These are phyloP conservation scores for Yamadazyma tumulicola DNA, from an alignment of 805 yeast species.

Conservation along the genomic window DNA sequence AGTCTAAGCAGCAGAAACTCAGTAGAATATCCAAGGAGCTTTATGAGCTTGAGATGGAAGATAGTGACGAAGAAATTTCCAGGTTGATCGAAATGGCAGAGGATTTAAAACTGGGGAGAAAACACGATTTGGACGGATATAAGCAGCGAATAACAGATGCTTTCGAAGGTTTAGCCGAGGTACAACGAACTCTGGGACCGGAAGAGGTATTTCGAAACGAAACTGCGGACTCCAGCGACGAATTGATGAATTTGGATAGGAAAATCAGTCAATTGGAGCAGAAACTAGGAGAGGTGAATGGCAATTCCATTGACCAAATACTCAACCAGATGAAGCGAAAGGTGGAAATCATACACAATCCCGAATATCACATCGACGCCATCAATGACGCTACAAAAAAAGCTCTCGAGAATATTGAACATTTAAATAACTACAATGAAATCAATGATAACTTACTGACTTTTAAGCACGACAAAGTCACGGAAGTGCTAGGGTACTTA, in stretches of 20 bases:
- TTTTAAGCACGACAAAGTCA: conserved; percentile 17
- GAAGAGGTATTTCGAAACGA: conserved; percentile 1
- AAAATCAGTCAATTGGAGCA: conserved; percentile 7
- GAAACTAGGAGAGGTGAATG: conserved; percentile 5
- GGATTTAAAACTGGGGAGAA: conserved; percentile 4
- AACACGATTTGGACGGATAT: conserved; percentile 4
- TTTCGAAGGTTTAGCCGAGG: conserved; percentile 6
- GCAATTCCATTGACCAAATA: conserved; percentile 20
- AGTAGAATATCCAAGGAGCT: conserved; percentile 37
- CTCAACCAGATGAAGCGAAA: conserved; percentile 31
- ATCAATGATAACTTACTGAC: neutral
- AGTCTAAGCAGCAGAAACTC: conserved; percentile 36
- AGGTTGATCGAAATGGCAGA: conserved; percentile 8
- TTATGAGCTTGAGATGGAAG: conserved; percentile 26
- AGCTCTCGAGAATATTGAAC: conserved; percentile 25
- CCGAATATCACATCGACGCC: conserved; percentile 24
- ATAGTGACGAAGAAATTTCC: conserved; percentile 6
- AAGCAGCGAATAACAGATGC: conserved; percentile 6
- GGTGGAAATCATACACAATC: conserved; percentile 31
- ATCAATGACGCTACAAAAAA: conserved; percentile 22
- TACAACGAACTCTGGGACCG: too few species aligned
- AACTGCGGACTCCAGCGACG: neutral
- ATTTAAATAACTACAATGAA: conserved; percentile 8
- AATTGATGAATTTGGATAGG: conserved; percentile 8
- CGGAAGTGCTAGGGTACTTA: conserved; percentile 22